Percentiles rank a stretch among this genome's conserved stretches.
Conservation (phyloP, 1,284 basidiomycete species). For the Leccinum holopus region DNA sequence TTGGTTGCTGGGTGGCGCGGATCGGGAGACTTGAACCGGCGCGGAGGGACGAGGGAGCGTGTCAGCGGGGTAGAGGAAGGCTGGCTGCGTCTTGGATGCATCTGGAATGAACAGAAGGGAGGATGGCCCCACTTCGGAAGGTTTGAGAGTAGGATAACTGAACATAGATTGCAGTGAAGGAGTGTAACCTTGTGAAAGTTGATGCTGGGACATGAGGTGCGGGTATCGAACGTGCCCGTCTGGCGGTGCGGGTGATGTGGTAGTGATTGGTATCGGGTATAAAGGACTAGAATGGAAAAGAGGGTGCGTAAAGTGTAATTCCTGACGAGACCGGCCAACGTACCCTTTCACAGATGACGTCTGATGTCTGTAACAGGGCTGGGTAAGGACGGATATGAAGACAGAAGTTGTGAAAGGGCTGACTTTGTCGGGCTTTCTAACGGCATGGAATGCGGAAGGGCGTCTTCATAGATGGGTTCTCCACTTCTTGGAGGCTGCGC, state of each 20-base stretch:
- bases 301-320: conserved; percentile 10
- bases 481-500: conserved; percentile 24
- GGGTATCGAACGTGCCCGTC: conserved; percentile 47
- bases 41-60: conserved; percentile 35
- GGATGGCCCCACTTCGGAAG: conserved; percentile 32
- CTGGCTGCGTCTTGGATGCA: conserved; percentile 33
- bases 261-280: conserved; percentile 46
- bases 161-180: conserved; percentile 59
- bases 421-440: conserved; percentile 45
- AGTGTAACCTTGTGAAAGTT: conserved; percentile 55
- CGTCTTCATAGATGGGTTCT: conserved; percentile 25
- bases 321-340: conserved; percentile 14
- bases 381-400: conserved; percentile 32
- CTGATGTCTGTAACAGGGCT: conserved; percentile 22
- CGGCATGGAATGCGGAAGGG: conserved; percentile 39
- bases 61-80: conserved; percentile 32
- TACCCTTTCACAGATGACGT: conserved; percentile 29
- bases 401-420: conserved; percentile 29
- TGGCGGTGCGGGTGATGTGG: conserved; percentile 39
- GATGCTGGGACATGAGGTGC: conserved; percentile 56
- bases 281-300: conserved; percentile 27
- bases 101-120: conserved; percentile 34
- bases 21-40: conserved; percentile 12
- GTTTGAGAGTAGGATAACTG: conserved; percentile 33
- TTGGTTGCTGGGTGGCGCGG: conserved; percentile 14